Conservation (phyloP, 805 yeast genomes). For the Saturnispora diversa region DNA sequence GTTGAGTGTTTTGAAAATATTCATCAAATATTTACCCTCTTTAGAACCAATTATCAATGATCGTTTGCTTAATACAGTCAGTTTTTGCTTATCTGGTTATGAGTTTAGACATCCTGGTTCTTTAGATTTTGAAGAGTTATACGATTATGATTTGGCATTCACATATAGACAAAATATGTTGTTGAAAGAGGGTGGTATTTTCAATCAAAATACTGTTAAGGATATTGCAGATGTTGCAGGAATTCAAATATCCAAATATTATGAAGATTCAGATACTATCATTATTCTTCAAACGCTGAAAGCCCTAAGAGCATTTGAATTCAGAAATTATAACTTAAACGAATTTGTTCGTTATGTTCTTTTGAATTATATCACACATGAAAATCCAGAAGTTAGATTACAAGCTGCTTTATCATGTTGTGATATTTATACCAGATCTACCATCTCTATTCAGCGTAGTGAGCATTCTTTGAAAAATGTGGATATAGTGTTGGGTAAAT, state of each 20-base stretch:
- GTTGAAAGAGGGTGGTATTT: constrained; percentile 52
- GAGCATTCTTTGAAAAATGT: constrained; percentile 75
- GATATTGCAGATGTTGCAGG: constrained; percentile 20
- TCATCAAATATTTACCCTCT: constrained; percentile 72
- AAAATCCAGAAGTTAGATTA: constrained; percentile 68
- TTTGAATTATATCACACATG: constrained; percentile 76
- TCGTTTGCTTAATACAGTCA: constrained; percentile 60
- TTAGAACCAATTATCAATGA: constrained; percentile 65
- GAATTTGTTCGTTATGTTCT: constrained; percentile 85
- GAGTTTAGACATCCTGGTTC: constrained; percentile 80
- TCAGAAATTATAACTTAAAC: constrained; percentile 66
- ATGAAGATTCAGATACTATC: constrained; percentile 27
- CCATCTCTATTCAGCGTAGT: constrained; percentile 78
- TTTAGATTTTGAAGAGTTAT: constrained; percentile 54
- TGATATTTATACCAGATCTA: constrained; percentile 64
- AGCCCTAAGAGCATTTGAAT: constrained; percentile 67
- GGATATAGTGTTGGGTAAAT: constrained; percentile 72
- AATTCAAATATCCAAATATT: constrained; percentile 19
- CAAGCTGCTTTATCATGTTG: constrained; percentile 82
- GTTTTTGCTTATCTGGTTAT: constrained; percentile 73
- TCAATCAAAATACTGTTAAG: constrained; percentile 13
- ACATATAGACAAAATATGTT: constrained; percentile 72
- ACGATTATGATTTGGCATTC: constrained; percentile 59
- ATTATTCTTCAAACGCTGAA: constrained; percentile 71
- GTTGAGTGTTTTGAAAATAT: constrained; percentile 62